These are phyloP conservation scores for Phytophthora gonapodyides DNA, from an alignment of 352 stramenopile genomes.

Conservation along the genomic window DNA sequence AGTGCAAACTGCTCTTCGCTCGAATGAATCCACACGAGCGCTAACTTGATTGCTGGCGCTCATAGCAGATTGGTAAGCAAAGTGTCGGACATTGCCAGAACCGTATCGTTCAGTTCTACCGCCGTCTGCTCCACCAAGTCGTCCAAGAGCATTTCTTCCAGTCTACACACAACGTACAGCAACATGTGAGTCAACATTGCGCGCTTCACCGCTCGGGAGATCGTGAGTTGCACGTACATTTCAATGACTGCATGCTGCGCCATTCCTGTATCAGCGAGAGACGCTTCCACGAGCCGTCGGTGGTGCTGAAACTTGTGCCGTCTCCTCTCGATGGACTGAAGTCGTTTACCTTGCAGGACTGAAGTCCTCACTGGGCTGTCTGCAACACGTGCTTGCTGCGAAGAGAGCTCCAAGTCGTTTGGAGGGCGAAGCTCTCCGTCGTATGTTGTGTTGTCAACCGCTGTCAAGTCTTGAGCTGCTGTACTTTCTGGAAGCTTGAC, in stretches of 20 bases:
- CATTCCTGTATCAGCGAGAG: conserved; percentile 59
- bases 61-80: conserved; percentile 39
- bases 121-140: conserved; percentile 47
- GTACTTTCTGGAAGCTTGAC: conserved; percentile 28
- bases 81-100: conserved; percentile 45
- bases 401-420: not conserved
- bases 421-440: not conserved
- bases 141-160: conserved; percentile 51
- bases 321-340: conserved; percentile 53
- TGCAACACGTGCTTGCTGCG: conserved; percentile 3
- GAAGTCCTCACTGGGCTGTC: conserved; percentile 17
- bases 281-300: conserved; percentile 58
- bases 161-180: conserved; percentile 22
- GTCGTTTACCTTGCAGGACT: conserved; percentile 26
- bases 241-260: conserved; percentile 63
- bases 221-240: conserved; percentile 42
- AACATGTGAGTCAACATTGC: not conserved
- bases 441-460: not conserved
- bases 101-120: conserved; percentile 42
- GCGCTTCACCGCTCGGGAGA: not conserved
- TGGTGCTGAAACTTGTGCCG: conserved; percentile 56
- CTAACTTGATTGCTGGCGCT: conserved; percentile 1
- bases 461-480: not conserved
- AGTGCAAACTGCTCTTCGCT: conserved; percentile 13
- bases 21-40: not conserved